Evolutionary conservation across 1,139 yeast genomes (phyloP).

Genomic region (Pneumocystis jirovecii): DNA sequence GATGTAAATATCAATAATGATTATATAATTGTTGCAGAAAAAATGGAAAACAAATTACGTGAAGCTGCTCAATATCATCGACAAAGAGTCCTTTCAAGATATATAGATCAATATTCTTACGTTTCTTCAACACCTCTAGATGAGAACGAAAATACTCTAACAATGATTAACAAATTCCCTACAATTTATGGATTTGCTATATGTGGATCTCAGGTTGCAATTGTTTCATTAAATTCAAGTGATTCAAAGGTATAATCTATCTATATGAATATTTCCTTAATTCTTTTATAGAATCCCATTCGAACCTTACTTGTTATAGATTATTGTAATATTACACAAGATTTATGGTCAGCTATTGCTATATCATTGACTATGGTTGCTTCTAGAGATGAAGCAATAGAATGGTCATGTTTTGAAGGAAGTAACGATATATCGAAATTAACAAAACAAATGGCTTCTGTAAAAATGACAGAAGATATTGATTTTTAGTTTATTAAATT

Average conservation of each 20-base stretch:
- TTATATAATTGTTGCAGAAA: not conserved
- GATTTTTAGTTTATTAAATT: not conserved
- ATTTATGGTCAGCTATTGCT: conserved; percentile 9
- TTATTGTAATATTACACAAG: conserved; percentile 3
- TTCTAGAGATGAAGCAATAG: conserved; percentile 19
- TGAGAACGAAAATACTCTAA: not conserved
- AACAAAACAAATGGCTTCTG: not conserved
- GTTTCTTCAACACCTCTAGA: not conserved
- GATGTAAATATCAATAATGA: not conserved
- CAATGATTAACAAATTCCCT: not conserved
- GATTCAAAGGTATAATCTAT: not conserved
- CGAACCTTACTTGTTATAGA: conserved; percentile 6
- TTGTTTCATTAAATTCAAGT: conserved; percentile 6
- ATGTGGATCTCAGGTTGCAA: conserved; percentile 3
- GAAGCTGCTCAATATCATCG: not conserved
- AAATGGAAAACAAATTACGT: not conserved
- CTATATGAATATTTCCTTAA: not conserved
- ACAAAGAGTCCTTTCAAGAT: not conserved
- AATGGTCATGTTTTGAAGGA: not conserved
- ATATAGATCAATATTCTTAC: not conserved
- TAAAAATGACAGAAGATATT: not conserved
- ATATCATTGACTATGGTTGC: conserved; percentile 5
- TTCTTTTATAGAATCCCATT: not conserved
- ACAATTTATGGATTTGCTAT: conserved; percentile 7
- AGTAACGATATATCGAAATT: not conserved